Conservation (phyloP, 768 basidiomycete genomes). For the Amyloporia xantha region DNA sequence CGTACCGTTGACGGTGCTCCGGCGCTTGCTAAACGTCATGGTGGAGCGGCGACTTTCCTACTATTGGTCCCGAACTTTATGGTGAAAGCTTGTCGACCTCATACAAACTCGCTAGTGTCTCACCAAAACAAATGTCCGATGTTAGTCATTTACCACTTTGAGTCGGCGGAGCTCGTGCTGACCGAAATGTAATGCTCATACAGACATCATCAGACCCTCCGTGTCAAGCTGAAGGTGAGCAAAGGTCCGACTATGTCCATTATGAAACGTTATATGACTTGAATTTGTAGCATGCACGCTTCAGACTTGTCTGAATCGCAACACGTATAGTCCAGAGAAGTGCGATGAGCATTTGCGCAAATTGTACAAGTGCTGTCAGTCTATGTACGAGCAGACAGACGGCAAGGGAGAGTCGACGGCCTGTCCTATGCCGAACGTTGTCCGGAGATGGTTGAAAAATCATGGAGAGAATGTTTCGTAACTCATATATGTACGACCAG, state of each 20-base stretch:
- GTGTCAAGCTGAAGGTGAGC: slow-evolving; percentile 22
- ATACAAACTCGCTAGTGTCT: no score
- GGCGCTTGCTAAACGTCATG: no score
- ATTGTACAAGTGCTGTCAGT: slow-evolving; percentile 57
- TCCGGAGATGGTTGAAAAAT: slow-evolving; percentile 53
- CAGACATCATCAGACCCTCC: slow-evolving; percentile 9
- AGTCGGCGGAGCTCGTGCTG: not conserved
- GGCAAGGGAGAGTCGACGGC: slow-evolving; percentile 46
- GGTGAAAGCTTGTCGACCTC: no score
- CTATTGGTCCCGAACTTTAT: no score
- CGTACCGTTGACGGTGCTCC: no score
- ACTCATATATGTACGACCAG: not conserved
- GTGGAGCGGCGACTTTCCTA: no score
- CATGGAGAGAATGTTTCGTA: slow-evolving; percentile 28
- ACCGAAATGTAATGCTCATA: no score
- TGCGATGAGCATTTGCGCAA: slow-evolving; percentile 45
- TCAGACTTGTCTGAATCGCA: slow-evolving; percentile 54
- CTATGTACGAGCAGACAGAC: slow-evolving; percentile 42
- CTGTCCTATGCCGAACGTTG: slow-evolving; percentile 49
- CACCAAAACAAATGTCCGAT: no score
- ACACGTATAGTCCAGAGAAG: slow-evolving; percentile 59
- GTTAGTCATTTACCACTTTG: no score
- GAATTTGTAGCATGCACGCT: slow-evolving; percentile 48
- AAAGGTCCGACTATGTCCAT: not conserved
- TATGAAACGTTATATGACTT: not conserved